Base-by-base conservation (phyloP, 441 rosid species). In the Mallotus japonicus region DNA sequence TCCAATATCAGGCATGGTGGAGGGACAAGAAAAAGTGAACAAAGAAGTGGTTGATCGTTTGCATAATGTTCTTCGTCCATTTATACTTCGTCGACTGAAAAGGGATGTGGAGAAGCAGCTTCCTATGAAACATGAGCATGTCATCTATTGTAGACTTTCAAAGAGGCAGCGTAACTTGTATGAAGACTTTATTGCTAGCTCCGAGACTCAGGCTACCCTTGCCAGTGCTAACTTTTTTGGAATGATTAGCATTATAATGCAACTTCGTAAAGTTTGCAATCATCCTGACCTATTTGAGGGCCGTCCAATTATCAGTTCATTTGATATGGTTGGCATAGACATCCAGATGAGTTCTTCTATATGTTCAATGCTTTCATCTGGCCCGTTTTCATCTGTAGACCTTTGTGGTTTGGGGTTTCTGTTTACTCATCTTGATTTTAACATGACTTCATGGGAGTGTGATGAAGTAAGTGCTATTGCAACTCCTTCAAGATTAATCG, bases 221-320 rank as follows among this genome's bases (percentile, higher is more conserved):
- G 92, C 90, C 67, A 96, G 89, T 86, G 79, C 95, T 75, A 96
- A 92, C 78, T 96, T 96, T 81, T 94, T 96, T 85, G 99, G 99
- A 77, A 96, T 96, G 99, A 96, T 96, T 76, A 94, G 98, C 79
- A 84, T 96, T 80, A 94, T 96, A 78, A 96, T 96, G 99, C 99
- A 96, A 77, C 95, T 96, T 76, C 98, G 99, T 67, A 96, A 96
- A 86, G 99, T 96, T 73, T 96, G 99, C 80, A 96, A 96, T 79
- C 99, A 96, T 83, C 99, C 99, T 7, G 99, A 96, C 81, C 88
- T 96, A 78, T 96, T 96, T 84, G 99, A 96, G 84, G 99, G 99
- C 24, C 99, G 99, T 58, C 98, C 99, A 69, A 96, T 96, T 73
- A 87, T 96, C 70, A 96, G 99, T 80, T 96, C 99, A 69, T 92